Evolutionary conservation across 108 stramenopile genomes (phyloP), one percentile per base, ranked within the genome.

Genomic region (Cyclotella choctawhatcheeana): DNA sequence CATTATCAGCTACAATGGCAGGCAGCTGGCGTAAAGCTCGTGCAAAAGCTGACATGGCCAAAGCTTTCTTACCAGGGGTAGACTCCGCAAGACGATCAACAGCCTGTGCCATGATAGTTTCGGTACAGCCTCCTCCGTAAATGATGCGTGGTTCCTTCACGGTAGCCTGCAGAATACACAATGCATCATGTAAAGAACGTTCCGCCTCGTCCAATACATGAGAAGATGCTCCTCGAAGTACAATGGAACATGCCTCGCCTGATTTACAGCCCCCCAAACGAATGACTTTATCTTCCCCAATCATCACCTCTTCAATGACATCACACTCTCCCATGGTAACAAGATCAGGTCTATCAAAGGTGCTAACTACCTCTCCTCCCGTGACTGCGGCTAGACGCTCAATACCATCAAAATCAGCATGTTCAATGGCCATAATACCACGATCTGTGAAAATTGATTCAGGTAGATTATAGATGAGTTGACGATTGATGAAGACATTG

Each of bases 401-500:
- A 35, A 98, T 92, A 1, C 99, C 99, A 53, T 99, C 99, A 82
- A 99, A 99, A 82, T 99, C 99, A 27, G 99, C 99, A 84, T 99
- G 99, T 85, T 99, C 99, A 74, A 99, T 99, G 27, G 96, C 94
- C 97, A 99, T 98, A 50, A 99, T 83, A 0, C 96, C 96, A 7
- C 86, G 82, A 50, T 98, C 96, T 10, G 98, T 97, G 74, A 99
- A 99, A 35, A 99, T 85, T 17, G 85, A 85, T 81, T 98, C 98
- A 5, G 99, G 98, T 69, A 94, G 97, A 77, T 99, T 98, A 90
- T 99, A 99, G 77, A 99, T 98, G 54, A 99, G 85, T 82, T 99
- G 99, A 34, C 99, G 86, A 82, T 99, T 99, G 82, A 99, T 94
- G 89, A 99, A 99, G 16, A 97, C 96, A 82, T 96, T 99, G 85